phyloP scores from a whole-genome alignment of 208 protist genomes.

The Wallacemonas collosoma region DNA sequence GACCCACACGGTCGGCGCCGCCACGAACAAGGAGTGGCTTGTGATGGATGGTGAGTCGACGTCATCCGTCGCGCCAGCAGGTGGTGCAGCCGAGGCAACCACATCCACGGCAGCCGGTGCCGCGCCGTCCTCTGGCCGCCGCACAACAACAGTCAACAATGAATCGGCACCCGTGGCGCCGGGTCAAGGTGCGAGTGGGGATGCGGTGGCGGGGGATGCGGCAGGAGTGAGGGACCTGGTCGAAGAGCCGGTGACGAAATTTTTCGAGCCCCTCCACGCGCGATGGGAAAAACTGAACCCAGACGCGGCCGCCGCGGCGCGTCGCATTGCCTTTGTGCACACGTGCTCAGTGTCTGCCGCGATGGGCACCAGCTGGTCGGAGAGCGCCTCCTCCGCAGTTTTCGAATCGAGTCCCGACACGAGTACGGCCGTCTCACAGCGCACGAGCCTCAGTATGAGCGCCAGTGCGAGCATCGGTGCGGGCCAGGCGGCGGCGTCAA shows the following conservation, averaged over 20 bases:
- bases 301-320: constrained; percentile 6
- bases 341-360: neutral
- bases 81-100: neutral
- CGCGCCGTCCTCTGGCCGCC: constrained; percentile 1
- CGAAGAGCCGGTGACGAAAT: constrained; percentile 4
- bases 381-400: neutral
- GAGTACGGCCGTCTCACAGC: neutral
- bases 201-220: neutral
- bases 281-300: constrained; percentile 22
- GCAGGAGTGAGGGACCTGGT: neutral
- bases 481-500: neutral
- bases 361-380: neutral
- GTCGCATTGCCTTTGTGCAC: neutral
- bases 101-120: neutral
- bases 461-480: neutral
- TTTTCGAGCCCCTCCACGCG: constrained; percentile 15
- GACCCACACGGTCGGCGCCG: constrained; percentile 9
- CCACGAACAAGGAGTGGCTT: constrained; percentile 21
- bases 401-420: neutral
- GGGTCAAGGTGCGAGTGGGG: neutral
- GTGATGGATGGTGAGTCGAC: constrained; percentile 10
- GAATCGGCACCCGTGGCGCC: neutral
- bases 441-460: neutral
- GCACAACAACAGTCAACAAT: neutral
- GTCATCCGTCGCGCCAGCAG: neutral